These are phyloP conservation scores for Hypomyces rosellus DNA, from an alignment of 2,329 filamentous ascomycete genomes.

Conservation along the genomic window DNA sequence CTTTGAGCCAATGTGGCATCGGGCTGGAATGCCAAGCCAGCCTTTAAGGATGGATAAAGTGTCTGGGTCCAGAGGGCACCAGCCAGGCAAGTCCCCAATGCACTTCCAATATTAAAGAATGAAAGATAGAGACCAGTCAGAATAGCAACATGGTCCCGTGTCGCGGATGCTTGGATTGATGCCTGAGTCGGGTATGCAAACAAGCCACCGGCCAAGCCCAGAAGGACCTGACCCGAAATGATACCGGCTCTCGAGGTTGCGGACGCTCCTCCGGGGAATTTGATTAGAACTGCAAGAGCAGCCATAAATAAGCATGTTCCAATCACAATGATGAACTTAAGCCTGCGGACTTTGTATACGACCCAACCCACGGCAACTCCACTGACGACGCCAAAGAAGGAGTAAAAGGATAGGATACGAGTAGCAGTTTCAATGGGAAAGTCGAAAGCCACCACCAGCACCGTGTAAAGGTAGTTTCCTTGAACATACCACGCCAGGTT, in stretches of 20 bases:
- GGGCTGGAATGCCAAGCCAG: constrained; percentile 27
- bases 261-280: constrained; percentile 44
- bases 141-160: constrained; percentile 32
- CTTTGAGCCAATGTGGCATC: constrained; percentile 29
- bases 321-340: constrained; percentile 53
- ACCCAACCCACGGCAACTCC: constrained; percentile 46
- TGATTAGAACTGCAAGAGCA: constrained; percentile 50
- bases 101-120: constrained; percentile 36
- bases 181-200: constrained; percentile 41
- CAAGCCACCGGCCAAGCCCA: constrained; percentile 53
- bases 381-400: constrained; percentile 46
- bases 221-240: constrained; percentile 48
- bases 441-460: constrained; percentile 52
- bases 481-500: constrained; percentile 52
- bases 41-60: constrained; percentile 25
- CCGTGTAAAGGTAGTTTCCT: constrained; percentile 53
- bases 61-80: constrained; percentile 39
- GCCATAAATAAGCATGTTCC: constrained; percentile 51
- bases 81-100: constrained; percentile 34
- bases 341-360: constrained; percentile 44
- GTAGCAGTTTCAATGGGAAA: constrained; percentile 49
- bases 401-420: constrained; percentile 50
- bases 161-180: constrained; percentile 33
- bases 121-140: constrained; percentile 34
- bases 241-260: constrained; percentile 40